Conservation (phyloP, 2,329 filamentous ascomycete species). For the Fusarium marasasianum region DNA sequence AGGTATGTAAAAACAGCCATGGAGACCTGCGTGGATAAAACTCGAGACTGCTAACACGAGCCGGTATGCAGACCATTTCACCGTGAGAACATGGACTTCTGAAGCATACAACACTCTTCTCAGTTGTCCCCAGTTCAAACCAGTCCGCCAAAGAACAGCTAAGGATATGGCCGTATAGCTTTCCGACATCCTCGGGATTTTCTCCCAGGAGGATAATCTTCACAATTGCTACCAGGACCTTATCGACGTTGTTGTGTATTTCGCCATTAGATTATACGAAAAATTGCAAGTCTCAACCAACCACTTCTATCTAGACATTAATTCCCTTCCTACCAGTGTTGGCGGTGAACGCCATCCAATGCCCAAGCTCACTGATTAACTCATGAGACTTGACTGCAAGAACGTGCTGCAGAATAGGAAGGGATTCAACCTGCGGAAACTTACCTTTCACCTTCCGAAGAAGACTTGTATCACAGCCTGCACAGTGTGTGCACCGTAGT, state of each 20-base stretch:
- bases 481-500: constrained; percentile 48
- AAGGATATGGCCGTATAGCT: constrained; percentile 45
- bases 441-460: constrained; percentile 45
- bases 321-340: constrained; percentile 44
- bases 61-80: constrained; percentile 46
- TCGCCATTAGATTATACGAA: constrained; percentile 51
- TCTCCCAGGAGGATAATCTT: constrained; percentile 39
- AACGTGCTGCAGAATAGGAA: constrained; percentile 52
- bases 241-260: constrained; percentile 45
- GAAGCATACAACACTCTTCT: constrained; percentile 51
- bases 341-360: constrained; percentile 38
- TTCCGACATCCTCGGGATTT: constrained; percentile 41
- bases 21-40: neutral
- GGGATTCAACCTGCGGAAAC: constrained; percentile 45
- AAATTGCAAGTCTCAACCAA: constrained; percentile 50
- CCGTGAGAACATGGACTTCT: constrained; percentile 50
- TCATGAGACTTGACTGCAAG: constrained; percentile 47
- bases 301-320: constrained; percentile 50
- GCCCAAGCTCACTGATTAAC: constrained; percentile 45
- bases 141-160: constrained; percentile 35
- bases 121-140: constrained; percentile 44
- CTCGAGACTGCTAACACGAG: neutral
- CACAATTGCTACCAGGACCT: constrained; percentile 37
- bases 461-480: constrained; percentile 46
- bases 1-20: constrained; percentile 38